Percentiles rank a stretch among this genome's conserved stretches.
These are phyloP conservation scores for Flaveria bidentis DNA, from an alignment of 129 eudicot species.

Conservation along the genomic window DNA sequence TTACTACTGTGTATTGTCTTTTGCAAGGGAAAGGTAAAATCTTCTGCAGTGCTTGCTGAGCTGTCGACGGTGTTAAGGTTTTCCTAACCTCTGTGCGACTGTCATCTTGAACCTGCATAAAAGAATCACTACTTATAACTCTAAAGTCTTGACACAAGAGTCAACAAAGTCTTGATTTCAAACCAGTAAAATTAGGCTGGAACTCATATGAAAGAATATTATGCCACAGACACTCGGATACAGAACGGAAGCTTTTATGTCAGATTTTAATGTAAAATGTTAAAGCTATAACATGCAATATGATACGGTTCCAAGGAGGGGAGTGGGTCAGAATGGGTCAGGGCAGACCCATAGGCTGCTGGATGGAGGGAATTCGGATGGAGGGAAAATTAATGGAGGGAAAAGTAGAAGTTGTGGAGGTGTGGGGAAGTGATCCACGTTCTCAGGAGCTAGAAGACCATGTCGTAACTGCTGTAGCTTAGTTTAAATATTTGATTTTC, in stretches of 20 bases:
- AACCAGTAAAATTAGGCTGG: background rate
- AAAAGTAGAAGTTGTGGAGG: no score
- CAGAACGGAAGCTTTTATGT: background rate
- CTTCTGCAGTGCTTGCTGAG: conserved; percentile 70
- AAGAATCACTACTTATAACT: conserved; percentile 22
- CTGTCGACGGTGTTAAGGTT: conserved; percentile 64
- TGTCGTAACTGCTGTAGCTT: no score
- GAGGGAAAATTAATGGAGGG: no score
- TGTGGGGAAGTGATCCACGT: no score
- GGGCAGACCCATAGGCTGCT: no score
- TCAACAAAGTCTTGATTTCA: background rate
- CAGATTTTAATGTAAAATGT: background rate
- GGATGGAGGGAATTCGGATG: no score
- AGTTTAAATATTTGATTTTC: no score
- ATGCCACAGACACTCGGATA: conserved; percentile 4
- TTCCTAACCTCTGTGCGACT: conserved; percentile 69
- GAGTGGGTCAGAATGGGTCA: no score
- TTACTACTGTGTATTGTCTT: conserved; percentile 75
- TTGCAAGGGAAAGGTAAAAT: conserved; percentile 91
- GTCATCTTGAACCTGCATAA: conserved; percentile 65
- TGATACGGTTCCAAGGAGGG: no score
- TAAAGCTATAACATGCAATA: background rate
- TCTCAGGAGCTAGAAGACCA: no score
- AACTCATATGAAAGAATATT: conserved; percentile 10
- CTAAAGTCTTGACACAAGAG: background rate